Evolutionary conservation across 139 green algal genomes (phyloP), one percentile per base, ranked within the genome.

Genomic region (Chlamydomonas applanata): DNA sequence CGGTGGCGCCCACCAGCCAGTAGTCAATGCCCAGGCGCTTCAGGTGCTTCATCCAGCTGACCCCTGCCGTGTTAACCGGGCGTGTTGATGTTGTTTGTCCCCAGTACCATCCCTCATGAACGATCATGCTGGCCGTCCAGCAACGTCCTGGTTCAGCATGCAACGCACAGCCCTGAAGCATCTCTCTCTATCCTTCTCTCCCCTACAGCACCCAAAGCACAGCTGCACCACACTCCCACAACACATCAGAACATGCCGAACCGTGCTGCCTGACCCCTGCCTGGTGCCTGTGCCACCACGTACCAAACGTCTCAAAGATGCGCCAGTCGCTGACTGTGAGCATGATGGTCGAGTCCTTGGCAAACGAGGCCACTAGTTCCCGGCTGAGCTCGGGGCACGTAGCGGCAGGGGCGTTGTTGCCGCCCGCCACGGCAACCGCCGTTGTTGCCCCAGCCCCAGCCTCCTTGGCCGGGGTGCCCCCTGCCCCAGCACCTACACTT

Each of bases 31-130:
- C 64, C 4, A 75, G 54, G 16, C 45, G 52, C n/a, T 64, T 62
- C 35, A 85, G 57, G 64, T 81, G 70, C 74, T 81, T 81, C 79
- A 85, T 81, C 79, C 79, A 85, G 57, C 77, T 82, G 20, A 79
- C 63, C 2, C 77, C 77, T 82, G 67, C n/a, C n/a, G n/a, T n/a
- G n/a, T n/a, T n/a, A n/a, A n/a, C n/a, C n/a, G n/a, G n/a, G n/a
- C n/a, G n/a, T n/a, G n/a, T n/a, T n/a, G n/a, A n/a, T n/a, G n/a
- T n/a, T n/a, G n/a, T n/a, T n/a, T n/a, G n/a, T n/a, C n/a, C n/a
- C n/a, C n/a, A n/a, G n/a, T n/a, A n/a, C n/a, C n/a, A n/a, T n/a
- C n/a, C n/a, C n/a, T n/a, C n/a, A n/a, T n/a, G n/a, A n/a, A n/a
- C n/a, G n/a, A n/a, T n/a, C n/a, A n/a, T n/a, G n/a, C n/a, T n/a